Conservation (phyloP, 2,329 filamentous ascomycete genomes). For the Metarhizium sp. region DNA sequence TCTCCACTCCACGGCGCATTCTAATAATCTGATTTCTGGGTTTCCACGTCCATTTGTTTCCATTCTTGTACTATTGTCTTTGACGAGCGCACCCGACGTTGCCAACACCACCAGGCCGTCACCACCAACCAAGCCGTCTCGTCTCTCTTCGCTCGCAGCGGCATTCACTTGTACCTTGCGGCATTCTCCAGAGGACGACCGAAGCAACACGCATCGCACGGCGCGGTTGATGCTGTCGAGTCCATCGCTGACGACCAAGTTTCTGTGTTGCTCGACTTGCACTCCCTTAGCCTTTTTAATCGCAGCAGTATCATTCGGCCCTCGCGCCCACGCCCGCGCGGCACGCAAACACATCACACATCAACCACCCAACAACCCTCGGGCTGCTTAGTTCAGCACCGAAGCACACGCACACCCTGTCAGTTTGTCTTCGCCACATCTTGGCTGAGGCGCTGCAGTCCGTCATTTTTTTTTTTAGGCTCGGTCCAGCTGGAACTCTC, state of each 20-base stretch:
- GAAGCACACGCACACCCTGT: neutral
- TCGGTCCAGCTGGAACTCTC: slow-evolving; percentile 14
- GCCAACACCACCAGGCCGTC: neutral
- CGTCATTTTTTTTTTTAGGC: slow-evolving; percentile 2
- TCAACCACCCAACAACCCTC: neutral
- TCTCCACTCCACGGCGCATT: slow-evolving; percentile 29
- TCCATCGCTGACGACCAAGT: neutral
- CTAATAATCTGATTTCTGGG: slow-evolving; percentile 15
- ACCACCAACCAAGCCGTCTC: neutral
- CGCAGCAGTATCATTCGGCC: slow-evolving; percentile 1
- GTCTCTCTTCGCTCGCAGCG: slow-evolving; percentile 24
- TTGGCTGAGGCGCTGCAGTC: slow-evolving; percentile 4
- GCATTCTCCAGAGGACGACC: slow-evolving; percentile 12
- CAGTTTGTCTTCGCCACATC: slow-evolving; percentile 6
- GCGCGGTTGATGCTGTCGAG: slow-evolving; percentile 1
- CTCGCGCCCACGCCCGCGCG: neutral
- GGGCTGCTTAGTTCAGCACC: neutral
- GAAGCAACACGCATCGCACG: neutral
- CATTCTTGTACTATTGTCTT: slow-evolving; percentile 5
- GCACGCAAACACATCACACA: neutral
- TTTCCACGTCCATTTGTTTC: slow-evolving; percentile 7
- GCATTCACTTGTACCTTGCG: slow-evolving; percentile 44
- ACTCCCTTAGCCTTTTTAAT: neutral
- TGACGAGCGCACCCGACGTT: neutral
- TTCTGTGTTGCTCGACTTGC: neutral